Evolutionary conservation across 1,284 basidiomycete genomes (phyloP).

Genomic region (Trichosporon sp.): DNA sequence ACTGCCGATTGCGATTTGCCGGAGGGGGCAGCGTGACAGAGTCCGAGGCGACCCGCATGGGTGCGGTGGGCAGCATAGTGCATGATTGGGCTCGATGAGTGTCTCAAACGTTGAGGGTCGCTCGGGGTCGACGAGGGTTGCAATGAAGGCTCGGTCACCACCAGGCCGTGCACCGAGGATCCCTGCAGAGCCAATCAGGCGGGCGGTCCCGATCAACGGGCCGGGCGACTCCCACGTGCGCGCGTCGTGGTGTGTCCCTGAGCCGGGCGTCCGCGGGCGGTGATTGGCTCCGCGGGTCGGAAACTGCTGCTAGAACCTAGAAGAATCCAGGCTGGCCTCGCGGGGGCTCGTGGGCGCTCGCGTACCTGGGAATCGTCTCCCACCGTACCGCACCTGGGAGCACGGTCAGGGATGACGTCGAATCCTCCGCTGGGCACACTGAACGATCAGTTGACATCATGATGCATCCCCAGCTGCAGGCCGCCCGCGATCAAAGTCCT

Average conservation of each 20-base stretch:
- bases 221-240: neutral
- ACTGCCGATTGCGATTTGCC: neutral
- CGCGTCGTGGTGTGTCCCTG: neutral
- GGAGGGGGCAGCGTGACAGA: neutral
- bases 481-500: neutral
- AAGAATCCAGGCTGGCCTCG: neutral
- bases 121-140: neutral
- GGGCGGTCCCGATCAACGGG: neutral
- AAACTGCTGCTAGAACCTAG: constrained; percentile 4
- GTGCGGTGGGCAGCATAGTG: too few species aligned
- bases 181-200: neutral
- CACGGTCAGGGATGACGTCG: neutral
- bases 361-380: neutral
- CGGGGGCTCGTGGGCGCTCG: neutral
- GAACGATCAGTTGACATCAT: neutral
- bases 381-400: neutral
- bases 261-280: neutral
- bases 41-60: neutral
- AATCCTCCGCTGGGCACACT: neutral
- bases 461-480: neutral
- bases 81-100: neutral
- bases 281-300: neutral
- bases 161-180: neutral
- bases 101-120: neutral
- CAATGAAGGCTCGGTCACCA: neutral